Conservation (phyloP, 2,329 filamentous ascomycete genomes). For the Hypoxylon rubiginosum region DNA sequence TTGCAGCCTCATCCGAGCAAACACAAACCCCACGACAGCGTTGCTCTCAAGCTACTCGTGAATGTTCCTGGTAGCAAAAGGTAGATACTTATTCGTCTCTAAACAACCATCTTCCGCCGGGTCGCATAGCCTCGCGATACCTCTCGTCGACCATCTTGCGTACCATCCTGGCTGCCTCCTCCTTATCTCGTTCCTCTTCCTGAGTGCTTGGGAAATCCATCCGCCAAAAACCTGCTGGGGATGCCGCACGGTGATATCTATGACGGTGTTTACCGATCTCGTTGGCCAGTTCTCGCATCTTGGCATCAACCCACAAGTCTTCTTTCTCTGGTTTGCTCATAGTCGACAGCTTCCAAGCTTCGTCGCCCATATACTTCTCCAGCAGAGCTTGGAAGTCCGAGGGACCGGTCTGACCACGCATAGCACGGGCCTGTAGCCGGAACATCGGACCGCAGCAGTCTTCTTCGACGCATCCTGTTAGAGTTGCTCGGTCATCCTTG, state of each 20-base stretch:
- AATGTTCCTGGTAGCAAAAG: slow-evolving; percentile 2
- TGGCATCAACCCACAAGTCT: slow-evolving; percentile 80
- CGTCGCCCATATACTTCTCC: slow-evolving; percentile 69
- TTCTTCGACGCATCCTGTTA: slow-evolving; percentile 80
- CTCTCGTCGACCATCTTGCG: slow-evolving; percentile 76
- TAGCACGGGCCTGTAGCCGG: slow-evolving; percentile 71
- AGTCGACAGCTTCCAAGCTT: slow-evolving; percentile 68
- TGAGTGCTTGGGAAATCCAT: slow-evolving; percentile 92
- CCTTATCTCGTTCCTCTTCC: slow-evolving; percentile 75
- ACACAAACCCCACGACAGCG: neutral
- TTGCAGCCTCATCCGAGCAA: neutral
- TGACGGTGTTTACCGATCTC: slow-evolving; percentile 83
- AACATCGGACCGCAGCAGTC: slow-evolving; percentile 83
- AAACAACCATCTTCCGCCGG: slow-evolving; percentile 83
- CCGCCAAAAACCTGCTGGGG: slow-evolving; percentile 91
- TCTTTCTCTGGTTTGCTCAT: slow-evolving; percentile 73
- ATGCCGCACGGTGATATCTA: slow-evolving; percentile 76
- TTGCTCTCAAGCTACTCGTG: slow-evolving; percentile 6
- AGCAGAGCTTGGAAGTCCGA: slow-evolving; percentile 57
- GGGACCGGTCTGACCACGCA: slow-evolving; percentile 56
- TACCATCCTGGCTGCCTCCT: slow-evolving; percentile 74
- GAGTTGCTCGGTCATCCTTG: slow-evolving; percentile 75
- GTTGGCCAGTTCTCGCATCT: slow-evolving; percentile 79
- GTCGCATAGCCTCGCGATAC: slow-evolving; percentile 84
- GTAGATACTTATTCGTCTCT: slow-evolving; percentile 74